These are phyloP conservation scores for Fusarium musae DNA, from an alignment of 2,329 filamentous ascomycete species.

Conservation along the genomic window DNA sequence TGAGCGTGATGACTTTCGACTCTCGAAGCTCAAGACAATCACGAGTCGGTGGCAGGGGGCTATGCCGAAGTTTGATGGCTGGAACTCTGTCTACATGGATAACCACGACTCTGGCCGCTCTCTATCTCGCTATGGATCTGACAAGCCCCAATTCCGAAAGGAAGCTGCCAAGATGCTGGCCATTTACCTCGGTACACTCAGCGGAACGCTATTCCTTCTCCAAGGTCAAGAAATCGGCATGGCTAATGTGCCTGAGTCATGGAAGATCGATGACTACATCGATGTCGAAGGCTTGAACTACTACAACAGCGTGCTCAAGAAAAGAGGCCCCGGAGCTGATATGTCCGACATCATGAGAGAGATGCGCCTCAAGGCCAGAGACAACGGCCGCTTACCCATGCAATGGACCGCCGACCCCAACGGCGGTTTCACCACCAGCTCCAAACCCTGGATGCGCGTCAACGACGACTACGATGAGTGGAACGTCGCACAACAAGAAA, in stretches of 20 bases:
- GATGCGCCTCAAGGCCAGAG: conserved; percentile 48
- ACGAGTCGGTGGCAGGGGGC: conserved; percentile 53
- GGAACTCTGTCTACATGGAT: conserved; percentile 64
- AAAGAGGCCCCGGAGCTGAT: conserved; percentile 36
- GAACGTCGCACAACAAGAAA: conserved; percentile 35
- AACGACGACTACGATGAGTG: conserved; percentile 38
- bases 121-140: conserved; percentile 59
- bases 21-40: conserved; percentile 51
- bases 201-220: conserved; percentile 60
- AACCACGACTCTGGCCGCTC: conserved; percentile 67
- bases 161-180: conserved; percentile 60
- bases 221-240: conserved; percentile 65
- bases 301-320: conserved; percentile 40
- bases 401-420: conserved; percentile 64
- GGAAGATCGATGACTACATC: conserved; percentile 56
- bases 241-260: conserved; percentile 57
- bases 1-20: conserved; percentile 54
- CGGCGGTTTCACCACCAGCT: conserved; percentile 53
- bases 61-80: conserved; percentile 52
- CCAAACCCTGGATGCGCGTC: conserved; percentile 46
- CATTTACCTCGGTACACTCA: conserved; percentile 51
- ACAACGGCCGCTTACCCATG: conserved; percentile 45
- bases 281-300: conserved; percentile 58
- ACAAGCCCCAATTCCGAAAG: conserved; percentile 51
- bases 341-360: conserved; percentile 54